Evolutionary conservation across 2,329 filamentous ascomycete genomes (phyloP), one percentile per base, ranked within the genome.

Genomic region (Xylaria hypoxylon): DNA sequence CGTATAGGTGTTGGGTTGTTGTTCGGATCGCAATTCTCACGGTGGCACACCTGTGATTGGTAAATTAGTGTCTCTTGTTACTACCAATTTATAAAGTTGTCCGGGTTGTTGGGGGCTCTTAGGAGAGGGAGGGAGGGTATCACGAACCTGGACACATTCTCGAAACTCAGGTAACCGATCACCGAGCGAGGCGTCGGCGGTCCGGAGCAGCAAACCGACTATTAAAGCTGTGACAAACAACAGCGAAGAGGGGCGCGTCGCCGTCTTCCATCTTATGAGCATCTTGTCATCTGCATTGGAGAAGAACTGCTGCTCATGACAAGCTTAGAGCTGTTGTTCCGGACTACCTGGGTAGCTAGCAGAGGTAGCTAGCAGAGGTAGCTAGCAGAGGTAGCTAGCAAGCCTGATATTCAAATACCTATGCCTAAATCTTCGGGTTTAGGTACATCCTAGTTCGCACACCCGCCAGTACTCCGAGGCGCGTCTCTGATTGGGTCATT

Each of bases 141-240:
- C 47, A 79, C 82, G 70, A 83, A 97, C 95, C 84, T 93, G 81
- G 59, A 98, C 88, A 78, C 96, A 99, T 79, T 94, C 85, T 76
- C 85, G 87, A 78, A 99, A 99, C 75, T 97, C 94, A 19, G 93
- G 93, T 66, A 97, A 83, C 62, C 89, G 86, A 79, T 99, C 96
- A 71, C 96, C 96, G 55, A 89, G 75, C 4, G 94, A 97, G 31
- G 94, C 96, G 60, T 84, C 80, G 17, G 83, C 83, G n/a, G 79
- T 78, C 58, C 73, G 74, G 35, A 80, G 77, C 68, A 87, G 62
- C 50, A 76, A 55, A 65, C 73, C 79, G 60, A 83, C 70, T 48
- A 82, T 66, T 55, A 80, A 69, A 52, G 81, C 69, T 64, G 81
- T 68, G 59, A 84, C 68, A 44, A 71, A 42, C 40, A 64, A 60